Conservation (phyloP, 1,139 yeast species). For the Suhomyces taliae region DNA sequence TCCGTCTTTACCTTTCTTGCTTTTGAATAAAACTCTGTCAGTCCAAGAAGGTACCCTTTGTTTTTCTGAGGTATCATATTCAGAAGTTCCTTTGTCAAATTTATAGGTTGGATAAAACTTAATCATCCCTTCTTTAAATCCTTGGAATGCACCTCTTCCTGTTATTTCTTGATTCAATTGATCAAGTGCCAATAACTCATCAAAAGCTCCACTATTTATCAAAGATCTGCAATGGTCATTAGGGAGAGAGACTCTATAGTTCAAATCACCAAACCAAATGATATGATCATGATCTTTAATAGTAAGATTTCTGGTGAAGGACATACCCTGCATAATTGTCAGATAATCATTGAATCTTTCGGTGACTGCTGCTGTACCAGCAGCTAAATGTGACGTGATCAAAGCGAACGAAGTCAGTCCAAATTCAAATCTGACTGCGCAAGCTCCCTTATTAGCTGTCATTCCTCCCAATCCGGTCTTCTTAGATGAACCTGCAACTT, state of each 20-base stretch:
- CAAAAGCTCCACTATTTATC: conserved; percentile 46
- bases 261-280: conserved; percentile 95
- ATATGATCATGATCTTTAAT: conserved; percentile 83
- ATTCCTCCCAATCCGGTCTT: conserved; percentile 93
- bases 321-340: conserved; percentile 73
- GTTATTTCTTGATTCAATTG: conserved; percentile 80
- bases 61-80: conserved; percentile 88
- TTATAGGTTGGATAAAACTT: conserved; percentile 89
- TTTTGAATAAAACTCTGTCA: conserved; percentile 69
- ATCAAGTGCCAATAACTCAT: conserved; percentile 66
- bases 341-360: conserved; percentile 89
- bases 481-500: conserved; percentile 76
- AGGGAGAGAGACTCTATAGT: conserved; percentile 74
- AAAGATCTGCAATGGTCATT: conserved; percentile 72
- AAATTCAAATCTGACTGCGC: conserved; percentile 76
- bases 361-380: conserved; percentile 79
- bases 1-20: conserved; percentile 36
- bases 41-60: conserved; percentile 97
- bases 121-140: conserved; percentile 71
- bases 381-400: conserved; percentile 92
- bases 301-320: conserved; percentile 69
- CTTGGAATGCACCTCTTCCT: conserved; percentile 76
- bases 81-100: conserved; percentile 82
- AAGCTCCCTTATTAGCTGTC: conserved; percentile 90
- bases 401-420: conserved; percentile 80